Percentiles rank a stretch among this genome's conserved stretches.
Conservation (phyloP, 1,284 basidiomycete species). For the Fomitiporia mediterranea region DNA sequence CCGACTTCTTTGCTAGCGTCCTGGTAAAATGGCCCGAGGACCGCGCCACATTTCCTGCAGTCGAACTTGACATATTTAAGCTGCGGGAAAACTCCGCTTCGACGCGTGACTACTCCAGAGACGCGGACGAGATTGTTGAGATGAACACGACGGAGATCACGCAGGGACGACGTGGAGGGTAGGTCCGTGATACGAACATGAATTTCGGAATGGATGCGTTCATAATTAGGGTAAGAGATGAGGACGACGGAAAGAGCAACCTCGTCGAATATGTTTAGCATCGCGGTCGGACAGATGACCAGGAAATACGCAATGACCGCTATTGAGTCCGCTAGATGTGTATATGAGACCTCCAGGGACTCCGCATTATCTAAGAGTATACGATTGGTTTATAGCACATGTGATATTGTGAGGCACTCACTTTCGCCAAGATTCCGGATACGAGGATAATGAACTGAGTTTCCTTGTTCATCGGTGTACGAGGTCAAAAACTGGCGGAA, state of each 20-base stretch:
- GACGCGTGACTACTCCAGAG: constrained; percentile 93
- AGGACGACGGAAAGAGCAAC: constrained; percentile 93
- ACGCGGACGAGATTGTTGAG: constrained; percentile 96
- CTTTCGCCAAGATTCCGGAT: constrained; percentile 95
- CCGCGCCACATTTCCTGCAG: constrained; percentile 87
- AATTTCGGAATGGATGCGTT: constrained; percentile 96
- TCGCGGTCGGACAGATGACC: constrained; percentile 88
- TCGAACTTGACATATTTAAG: constrained; percentile 99
- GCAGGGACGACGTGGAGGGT: constrained; percentile 83
- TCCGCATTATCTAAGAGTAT: constrained; percentile 91
- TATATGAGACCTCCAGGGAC: constrained; percentile 94
- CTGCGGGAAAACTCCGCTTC: constrained; percentile 97
- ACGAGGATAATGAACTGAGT: constrained; percentile 91
- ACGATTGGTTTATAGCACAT: constrained; percentile 13
- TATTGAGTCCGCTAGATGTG: constrained; percentile 86
- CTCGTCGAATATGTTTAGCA: constrained; percentile 94
- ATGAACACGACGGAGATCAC: constrained; percentile 89
- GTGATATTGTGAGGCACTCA: constrained; percentile 37
- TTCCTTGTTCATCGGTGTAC: constrained; percentile 87
- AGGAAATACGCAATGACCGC: constrained; percentile 97
- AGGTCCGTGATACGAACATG: constrained; percentile 96
- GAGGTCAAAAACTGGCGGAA: constrained; percentile 97
- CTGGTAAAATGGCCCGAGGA: constrained; percentile 96
- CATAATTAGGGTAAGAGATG: constrained; percentile 94
- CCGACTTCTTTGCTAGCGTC: constrained; percentile 93